phyloP scores from a whole-genome alignment of 2,329 filamentous ascomycete species.

The Stachybotrys echinatus region DNA sequence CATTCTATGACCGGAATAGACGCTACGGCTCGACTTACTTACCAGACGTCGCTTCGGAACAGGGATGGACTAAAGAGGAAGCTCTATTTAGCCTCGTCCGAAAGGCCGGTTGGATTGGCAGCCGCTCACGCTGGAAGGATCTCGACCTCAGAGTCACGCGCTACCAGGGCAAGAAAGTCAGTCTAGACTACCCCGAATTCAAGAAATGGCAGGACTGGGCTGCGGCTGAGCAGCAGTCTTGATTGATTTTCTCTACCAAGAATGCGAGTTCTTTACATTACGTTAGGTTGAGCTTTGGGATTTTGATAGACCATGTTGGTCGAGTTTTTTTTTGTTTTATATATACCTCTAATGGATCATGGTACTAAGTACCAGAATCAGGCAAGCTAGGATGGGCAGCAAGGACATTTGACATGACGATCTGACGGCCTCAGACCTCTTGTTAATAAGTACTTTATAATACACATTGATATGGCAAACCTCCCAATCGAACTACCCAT shows the following conservation, averaged over 20 bases:
- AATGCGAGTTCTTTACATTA: no score
- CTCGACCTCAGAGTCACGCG: slow-evolving; percentile 74
- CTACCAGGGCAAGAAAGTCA: slow-evolving; percentile 81
- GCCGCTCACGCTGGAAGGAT: slow-evolving; percentile 71
- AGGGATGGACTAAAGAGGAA: slow-evolving; percentile 94
- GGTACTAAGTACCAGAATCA: no score
- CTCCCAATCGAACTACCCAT: no score
- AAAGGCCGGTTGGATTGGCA: slow-evolving; percentile 89
- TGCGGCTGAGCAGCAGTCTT: slow-evolving; percentile 21
- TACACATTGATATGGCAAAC: no score
- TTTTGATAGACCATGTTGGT: no score
- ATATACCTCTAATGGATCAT: no score
- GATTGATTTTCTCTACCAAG: neutral
- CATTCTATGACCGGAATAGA: slow-evolving; percentile 68
- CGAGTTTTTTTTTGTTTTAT: no score
- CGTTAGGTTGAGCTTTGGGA: no score
- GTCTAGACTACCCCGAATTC: slow-evolving; percentile 67
- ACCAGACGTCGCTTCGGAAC: slow-evolving; percentile 85
- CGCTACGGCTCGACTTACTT: slow-evolving; percentile 85
- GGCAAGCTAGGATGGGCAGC: no score
- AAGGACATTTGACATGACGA: no score
- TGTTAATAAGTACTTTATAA: no score
- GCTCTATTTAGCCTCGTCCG: slow-evolving; percentile 84
- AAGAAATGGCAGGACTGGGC: slow-evolving; percentile 76
- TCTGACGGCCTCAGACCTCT: no score